Conservation (phyloP, 2,329 filamentous ascomycete species). For the Rutstroemia sp. region DNA sequence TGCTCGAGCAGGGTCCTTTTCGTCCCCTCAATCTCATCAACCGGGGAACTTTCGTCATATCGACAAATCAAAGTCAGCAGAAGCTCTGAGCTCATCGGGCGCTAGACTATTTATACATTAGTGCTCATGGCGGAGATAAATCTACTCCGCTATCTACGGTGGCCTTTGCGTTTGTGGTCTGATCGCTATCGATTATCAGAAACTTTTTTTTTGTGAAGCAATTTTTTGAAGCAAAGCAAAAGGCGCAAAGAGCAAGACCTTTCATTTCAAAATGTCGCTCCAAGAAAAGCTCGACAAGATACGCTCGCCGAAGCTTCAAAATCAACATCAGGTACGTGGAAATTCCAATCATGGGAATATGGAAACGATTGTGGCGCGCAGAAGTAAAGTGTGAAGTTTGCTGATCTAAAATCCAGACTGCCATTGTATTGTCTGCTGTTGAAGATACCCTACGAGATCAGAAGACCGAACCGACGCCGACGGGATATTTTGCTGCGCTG, state of each 20-base stretch:
- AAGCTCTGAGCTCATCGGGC: background rate
- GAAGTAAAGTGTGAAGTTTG: conserved; percentile 9
- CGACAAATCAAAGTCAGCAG: background rate
- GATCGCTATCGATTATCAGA: conserved; percentile 15
- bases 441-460: conserved; percentile 89
- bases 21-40: background rate
- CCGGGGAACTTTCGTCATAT: background rate
- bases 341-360: background rate
- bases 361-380: background rate
- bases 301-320: conserved; percentile 91
- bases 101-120: background rate
- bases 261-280: conserved; percentile 47
- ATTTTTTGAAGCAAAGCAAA: conserved; percentile 8
- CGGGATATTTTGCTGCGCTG: conserved; percentile 93
- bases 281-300: conserved; percentile 96
- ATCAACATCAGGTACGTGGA: conserved; percentile 73
- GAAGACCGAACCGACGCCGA: conserved; percentile 73
- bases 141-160: conserved; percentile 6
- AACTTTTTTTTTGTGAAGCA: conserved; percentile 12
- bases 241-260: conserved; percentile 22
- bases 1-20: no score
- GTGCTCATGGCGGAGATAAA: no score
- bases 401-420: conserved; percentile 47
- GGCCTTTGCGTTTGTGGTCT: conserved; percentile 7
- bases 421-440: conserved; percentile 80